Evolutionary conservation across 2,329 filamentous ascomycete species (phyloP).

Genomic region (Verruconis gallopava): DNA sequence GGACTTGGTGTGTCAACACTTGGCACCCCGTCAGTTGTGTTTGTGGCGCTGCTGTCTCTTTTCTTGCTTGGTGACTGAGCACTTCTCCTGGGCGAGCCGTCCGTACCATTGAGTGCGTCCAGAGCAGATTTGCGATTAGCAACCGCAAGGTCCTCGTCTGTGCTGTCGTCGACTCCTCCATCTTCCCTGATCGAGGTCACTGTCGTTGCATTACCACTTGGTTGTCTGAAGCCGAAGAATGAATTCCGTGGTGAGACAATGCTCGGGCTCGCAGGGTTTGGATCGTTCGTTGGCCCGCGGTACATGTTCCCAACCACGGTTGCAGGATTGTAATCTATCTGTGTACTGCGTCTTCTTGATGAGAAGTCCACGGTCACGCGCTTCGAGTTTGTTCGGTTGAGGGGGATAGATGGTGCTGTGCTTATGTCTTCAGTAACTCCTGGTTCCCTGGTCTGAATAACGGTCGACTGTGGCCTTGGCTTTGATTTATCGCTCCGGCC

Average conservation of each 20-base stretch:
- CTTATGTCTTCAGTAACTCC: slow-evolving; percentile 45
- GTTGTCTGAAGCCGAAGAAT: slow-evolving; percentile 37
- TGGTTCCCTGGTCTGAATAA: slow-evolving; percentile 14
- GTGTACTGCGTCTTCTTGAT: neutral
- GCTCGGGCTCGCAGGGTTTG: slow-evolving; percentile 44
- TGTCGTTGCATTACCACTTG: slow-evolving; percentile 29
- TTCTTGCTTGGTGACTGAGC: neutral
- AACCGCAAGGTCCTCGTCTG: slow-evolving; percentile 1
- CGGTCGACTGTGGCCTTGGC: slow-evolving; percentile 18
- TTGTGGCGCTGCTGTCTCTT: neutral
- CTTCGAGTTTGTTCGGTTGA: slow-evolving; percentile 44
- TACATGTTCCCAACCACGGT: slow-evolving; percentile 83
- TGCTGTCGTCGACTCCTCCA: slow-evolving; percentile 8
- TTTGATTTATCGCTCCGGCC: slow-evolving; percentile 25
- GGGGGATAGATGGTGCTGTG: slow-evolving; percentile 64
- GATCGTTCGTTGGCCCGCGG: slow-evolving; percentile 42
- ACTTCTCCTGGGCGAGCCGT: neutral
- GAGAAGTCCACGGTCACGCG: slow-evolving; percentile 18
- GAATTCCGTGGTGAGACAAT: slow-evolving; percentile 24
- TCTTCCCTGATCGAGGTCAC: slow-evolving; percentile 20
- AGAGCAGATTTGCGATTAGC: slow-evolving; percentile 7
- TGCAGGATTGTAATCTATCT: slow-evolving; percentile 39
- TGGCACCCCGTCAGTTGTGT: neutral
- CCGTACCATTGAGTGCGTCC: slow-evolving; percentile 9
- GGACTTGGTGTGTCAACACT: slow-evolving; percentile 30